Evolutionary conservation across 2,329 filamentous ascomycete genomes (phyloP).

Genomic region (Clarireedia paspali): DNA sequence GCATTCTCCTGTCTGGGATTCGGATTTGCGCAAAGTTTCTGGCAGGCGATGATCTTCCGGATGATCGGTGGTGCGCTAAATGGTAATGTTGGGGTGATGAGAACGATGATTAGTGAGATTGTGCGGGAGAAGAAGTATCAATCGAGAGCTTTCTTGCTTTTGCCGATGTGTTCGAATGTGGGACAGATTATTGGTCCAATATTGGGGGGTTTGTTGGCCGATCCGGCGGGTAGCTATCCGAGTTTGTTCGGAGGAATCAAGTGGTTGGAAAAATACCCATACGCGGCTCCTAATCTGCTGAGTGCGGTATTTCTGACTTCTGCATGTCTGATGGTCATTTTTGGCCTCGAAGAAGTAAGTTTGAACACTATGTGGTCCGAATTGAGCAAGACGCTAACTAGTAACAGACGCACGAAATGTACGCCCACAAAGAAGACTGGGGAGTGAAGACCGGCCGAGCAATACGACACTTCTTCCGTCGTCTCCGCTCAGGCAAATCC

Average conservation of each 20-base stretch:
- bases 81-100: slow-evolving; percentile 67
- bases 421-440: slow-evolving; percentile 26
- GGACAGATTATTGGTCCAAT: slow-evolving; percentile 36
- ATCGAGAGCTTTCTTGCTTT: slow-evolving; percentile 33
- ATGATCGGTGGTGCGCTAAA: slow-evolving; percentile 59
- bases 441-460: slow-evolving; percentile 22
- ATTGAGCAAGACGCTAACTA: slow-evolving; percentile 11
- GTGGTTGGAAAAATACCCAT: slow-evolving; percentile 37
- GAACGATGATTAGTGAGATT: slow-evolving; percentile 67
- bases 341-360: slow-evolving; percentile 30
- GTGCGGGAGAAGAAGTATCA: slow-evolving; percentile 58
- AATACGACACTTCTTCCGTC: slow-evolving; percentile 13
- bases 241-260: slow-evolving; percentile 32
- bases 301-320: slow-evolving; percentile 31
- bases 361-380: not conserved
- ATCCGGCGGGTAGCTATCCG: slow-evolving; percentile 35
- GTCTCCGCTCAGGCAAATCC: slow-evolving; percentile 3
- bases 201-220: slow-evolving; percentile 37
- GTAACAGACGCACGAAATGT: slow-evolving; percentile 31
- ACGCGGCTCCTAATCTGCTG: slow-evolving; percentile 36
- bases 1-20: slow-evolving; percentile 59
- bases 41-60: slow-evolving; percentile 49
- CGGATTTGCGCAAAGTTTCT: slow-evolving; percentile 57
- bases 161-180: slow-evolving; percentile 62
- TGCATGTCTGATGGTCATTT: slow-evolving; percentile 29